Evolutionary conservation across 768 basidiomycete species (phyloP), one percentile per base, ranked within the genome.

Genomic region (Lactarius quietus): DNA sequence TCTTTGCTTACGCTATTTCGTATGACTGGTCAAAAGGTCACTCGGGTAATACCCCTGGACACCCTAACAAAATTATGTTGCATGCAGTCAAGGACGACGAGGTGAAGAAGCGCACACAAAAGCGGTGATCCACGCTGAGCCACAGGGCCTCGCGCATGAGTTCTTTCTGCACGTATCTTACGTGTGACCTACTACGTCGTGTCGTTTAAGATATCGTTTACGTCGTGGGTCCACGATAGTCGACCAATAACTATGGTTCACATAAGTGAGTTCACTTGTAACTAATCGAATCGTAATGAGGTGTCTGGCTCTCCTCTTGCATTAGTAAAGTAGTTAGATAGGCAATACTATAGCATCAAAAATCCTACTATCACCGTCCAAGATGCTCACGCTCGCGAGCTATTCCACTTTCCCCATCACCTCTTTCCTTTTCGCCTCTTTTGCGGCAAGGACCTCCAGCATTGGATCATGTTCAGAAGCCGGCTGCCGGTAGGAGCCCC

Each of bases 1-100:
- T 97, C 68, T 93, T 97, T 72, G 95, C 94, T 0, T 97, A 97
- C 70, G 89, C 93, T 1, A 77, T 96, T 28, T 93, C 93, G 15
- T 96, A 96, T 69, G 94, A 96, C 72, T 96, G 94, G 94, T 90
- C 88, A 18, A 94, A 94, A 73, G 93, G 93, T 9, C 90, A 94
- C 74, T 86, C 87, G 15, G 94, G 93, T 26, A 92, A 89, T 83
- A 88, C 88, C 6, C 81, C 83, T 3, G 79, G 80, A 9, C 79
- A 83, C 66, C 85, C 87, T 20, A 93, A 92, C 78, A 92, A 93
- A 76, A 75, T 94, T 70, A 88, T 90, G 85, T 72, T 94, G 70
- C 91, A 93, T 72, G 86, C 87, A 26, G 89, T 88, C 80, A 92
- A 92, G 75, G 90, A 93, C 58, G 92, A 93, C 26, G 92, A 93